Base-by-base conservation (phyloP, 2,329 filamentous ascomycete genomes). In the Grosmannia clavigera region DNA sequence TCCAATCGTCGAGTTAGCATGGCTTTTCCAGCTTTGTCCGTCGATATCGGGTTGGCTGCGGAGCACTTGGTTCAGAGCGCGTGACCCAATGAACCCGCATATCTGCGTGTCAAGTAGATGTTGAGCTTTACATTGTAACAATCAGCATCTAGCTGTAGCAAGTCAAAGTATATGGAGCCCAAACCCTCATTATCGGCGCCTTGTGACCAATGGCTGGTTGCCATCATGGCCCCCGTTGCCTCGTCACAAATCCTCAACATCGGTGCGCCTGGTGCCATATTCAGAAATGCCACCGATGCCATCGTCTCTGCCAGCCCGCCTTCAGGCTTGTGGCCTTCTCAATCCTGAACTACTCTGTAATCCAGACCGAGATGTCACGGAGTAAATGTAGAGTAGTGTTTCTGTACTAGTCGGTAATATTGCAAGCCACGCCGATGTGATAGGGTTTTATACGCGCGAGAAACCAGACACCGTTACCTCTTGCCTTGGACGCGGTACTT, bases 391-490 rank as follows among this genome's bases (percentile, higher is more conserved):
- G 1, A 67, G 69, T 1, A 74, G 78, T 61, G 78, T 78, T 2
- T 73, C 80, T 11, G 73, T 87, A 6, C 72, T 84, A 25, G 73
- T 79, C 0, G 84, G 83, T 27, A 75, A 84, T 66, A 66, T 85
- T 6, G 73, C 72, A 2, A 78, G 76, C 29, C 75, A 78, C 29
- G 67, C 72, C 12, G 80, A 83, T 58, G 73, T 87, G 2, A 69
- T 72, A 22, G 73, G 75, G n/a, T 83, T 84, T 87, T 22, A 82
- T 64, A 66, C 76, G 64, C 76, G 76, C 5, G 61, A 77, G 77
- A 73, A 56, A 38, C 79, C 85, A 65, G 83, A 88, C 68, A 88
- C 85, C 0, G 75, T 88, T 51, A 72, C 89, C 56, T 85, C 81
- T 25, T 81, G 81, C 2, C 75, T 89, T 1, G 86, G 86, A 3